Evolutionary conservation across 2,329 filamentous ascomycete genomes (phyloP).

Genomic region (Neoarthrinium moseri): DNA sequence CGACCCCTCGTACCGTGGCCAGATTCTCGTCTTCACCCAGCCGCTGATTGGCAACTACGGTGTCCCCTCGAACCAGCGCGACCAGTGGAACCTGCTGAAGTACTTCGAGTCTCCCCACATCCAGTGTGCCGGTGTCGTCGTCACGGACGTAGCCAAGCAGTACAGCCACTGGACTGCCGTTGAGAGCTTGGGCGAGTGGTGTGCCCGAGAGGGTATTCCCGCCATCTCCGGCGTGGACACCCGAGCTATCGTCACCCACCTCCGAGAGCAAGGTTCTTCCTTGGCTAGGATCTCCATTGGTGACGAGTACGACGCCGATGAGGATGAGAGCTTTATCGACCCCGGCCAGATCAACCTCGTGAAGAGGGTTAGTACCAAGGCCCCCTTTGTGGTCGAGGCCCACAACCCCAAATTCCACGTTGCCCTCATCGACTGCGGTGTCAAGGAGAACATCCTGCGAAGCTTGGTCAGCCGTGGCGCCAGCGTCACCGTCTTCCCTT

Average conservation of each 20-base stretch:
- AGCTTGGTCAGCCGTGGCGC: conserved; percentile 89
- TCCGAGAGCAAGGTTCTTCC: conserved; percentile 95
- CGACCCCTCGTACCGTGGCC: conserved; percentile 84
- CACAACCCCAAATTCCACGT: conserved; percentile 83
- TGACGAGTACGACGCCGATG: conserved; percentile 97
- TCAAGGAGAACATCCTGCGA: conserved; percentile 99
- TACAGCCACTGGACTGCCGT: conserved; percentile 99
- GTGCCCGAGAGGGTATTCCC: conserved; percentile 90
- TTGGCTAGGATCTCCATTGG: conserved; percentile 92
- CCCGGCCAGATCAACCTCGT: conserved; percentile 96
- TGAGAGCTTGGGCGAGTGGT: conserved; percentile 91
- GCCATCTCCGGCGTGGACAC: conserved; percentile 97
- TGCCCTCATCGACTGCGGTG: conserved; percentile 94
- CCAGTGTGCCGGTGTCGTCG: conserved; percentile 92
- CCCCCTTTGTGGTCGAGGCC: conserved; percentile 91
- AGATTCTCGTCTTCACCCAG: conserved; percentile 98
- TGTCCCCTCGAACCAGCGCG: conserved; percentile 81
- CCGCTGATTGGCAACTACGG: conserved; percentile 98
- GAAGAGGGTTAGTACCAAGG: conserved; percentile 94
- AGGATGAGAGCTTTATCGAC: conserved; percentile 94
- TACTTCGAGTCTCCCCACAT: conserved; percentile 99
- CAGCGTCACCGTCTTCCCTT: conserved; percentile 92
- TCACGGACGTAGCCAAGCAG: conserved; percentile 87
- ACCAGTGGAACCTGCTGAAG: conserved; percentile 87
- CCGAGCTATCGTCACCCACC: conserved; percentile 89